Evolutionary conservation across 345 rosid genomes (phyloP).

Genomic region (Ceriops zippeliana): DNA sequence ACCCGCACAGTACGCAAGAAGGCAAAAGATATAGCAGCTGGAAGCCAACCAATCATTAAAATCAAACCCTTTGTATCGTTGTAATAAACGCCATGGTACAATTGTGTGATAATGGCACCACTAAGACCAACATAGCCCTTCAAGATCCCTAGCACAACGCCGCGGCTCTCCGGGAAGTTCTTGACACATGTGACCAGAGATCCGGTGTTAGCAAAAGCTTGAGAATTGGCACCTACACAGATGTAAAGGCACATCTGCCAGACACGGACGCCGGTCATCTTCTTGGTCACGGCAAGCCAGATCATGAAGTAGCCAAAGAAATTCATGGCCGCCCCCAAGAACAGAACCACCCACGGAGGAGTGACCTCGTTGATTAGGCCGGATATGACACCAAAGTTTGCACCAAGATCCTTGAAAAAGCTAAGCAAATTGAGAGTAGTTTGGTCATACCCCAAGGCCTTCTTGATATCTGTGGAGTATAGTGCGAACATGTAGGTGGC

Average conservation of each 20-base stretch:
- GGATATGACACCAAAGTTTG: constrained; percentile 50
- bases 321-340: constrained; percentile 48
- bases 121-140: constrained; percentile 57
- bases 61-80: constrained; percentile 38
- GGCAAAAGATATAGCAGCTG: constrained; percentile 45
- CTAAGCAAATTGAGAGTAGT: constrained; percentile 54
- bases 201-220: constrained; percentile 58
- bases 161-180: constrained; percentile 61
- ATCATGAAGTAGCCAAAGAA: constrained; percentile 69
- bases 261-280: constrained; percentile 29
- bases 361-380: constrained; percentile 63
- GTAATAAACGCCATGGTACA: constrained; percentile 46
- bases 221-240: constrained; percentile 59
- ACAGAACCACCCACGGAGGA: constrained; percentile 67
- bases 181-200: constrained; percentile 56
- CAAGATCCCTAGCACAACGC: constrained; percentile 51
- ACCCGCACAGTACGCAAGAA: constrained; percentile 42
- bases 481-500: constrained; percentile 61
- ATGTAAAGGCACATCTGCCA: constrained; percentile 74
- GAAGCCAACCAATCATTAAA: constrained; percentile 56
- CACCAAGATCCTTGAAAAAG: constrained; percentile 62
- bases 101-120: constrained; percentile 54
- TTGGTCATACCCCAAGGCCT: constrained; percentile 48
- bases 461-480: constrained; percentile 44
- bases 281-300: constrained; percentile 53